These are phyloP conservation scores for Solanum paucissectum DNA, from an alignment of 257 asterid genomes.

Conservation along the genomic window DNA sequence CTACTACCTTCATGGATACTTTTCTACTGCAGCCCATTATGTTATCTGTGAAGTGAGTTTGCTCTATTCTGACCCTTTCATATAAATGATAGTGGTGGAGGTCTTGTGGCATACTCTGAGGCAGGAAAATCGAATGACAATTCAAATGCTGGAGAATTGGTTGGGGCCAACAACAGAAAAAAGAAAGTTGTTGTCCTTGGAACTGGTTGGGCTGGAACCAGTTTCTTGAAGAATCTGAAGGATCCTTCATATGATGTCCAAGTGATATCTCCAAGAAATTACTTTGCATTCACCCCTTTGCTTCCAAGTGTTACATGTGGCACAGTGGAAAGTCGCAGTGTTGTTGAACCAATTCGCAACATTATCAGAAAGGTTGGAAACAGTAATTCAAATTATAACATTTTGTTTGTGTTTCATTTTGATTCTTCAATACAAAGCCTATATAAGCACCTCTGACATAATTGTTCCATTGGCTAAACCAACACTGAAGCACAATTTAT, in stretches of 20 bases:
- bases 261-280: conserved; percentile 94
- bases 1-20: neutral
- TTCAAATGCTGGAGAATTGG: conserved; percentile 14
- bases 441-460: neutral
- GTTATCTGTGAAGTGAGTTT: neutral
- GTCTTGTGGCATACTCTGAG: conserved; percentile 72
- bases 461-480: neutral
- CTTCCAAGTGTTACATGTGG: conserved; percentile 96
- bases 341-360: conserved; percentile 88
- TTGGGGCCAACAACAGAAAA: conserved; percentile 36
- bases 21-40: neutral
- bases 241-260: conserved; percentile 69
- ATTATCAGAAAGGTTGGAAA: conserved; percentile 64
- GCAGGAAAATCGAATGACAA: conserved; percentile 42
- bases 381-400: neutral
- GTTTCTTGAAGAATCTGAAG: conserved; percentile 71
- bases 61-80: neutral
- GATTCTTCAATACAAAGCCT: neutral
- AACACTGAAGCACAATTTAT: neutral
- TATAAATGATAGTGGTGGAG: conserved; percentile 58
- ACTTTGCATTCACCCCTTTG: conserved; percentile 90
- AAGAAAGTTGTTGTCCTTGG: conserved; percentile 92
- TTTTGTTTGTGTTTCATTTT: neutral
- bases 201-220: conserved; percentile 98
- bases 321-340: conserved; percentile 91